Conservation (phyloP, 495 filamentous ascomycete genomes). For the Aspergillus taichungensis region DNA sequence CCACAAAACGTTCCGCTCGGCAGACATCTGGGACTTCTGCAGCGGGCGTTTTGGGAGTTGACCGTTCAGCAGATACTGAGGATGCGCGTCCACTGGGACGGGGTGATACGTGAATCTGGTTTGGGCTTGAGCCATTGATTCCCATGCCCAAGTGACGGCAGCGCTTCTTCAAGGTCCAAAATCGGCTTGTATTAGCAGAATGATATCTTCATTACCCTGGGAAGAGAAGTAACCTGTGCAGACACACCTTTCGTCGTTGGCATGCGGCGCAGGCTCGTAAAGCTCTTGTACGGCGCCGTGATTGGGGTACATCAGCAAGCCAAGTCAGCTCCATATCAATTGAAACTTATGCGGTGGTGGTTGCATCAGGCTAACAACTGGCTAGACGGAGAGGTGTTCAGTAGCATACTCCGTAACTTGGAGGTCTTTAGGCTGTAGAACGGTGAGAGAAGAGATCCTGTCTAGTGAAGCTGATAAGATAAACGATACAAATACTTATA, state of each 20-base stretch:
- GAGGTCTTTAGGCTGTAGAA: no score
- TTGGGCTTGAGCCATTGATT: not conserved
- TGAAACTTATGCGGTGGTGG: not conserved
- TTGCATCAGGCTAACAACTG: no score
- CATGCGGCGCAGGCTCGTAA: conserved; percentile 27
- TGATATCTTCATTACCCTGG: not conserved
- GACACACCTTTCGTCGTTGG: conserved; percentile 27
- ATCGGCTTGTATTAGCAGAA: not conserved
- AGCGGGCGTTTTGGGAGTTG: conserved; percentile 1
- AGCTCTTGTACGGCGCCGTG: conserved; percentile 26
- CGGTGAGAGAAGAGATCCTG: no score
- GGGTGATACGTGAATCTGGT: not conserved
- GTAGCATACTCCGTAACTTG: no score
- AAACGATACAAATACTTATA: no score
- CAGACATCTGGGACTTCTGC: conserved; percentile 8
- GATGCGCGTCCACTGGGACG: not conserved
- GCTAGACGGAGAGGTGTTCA: no score
- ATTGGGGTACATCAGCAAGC: conserved; percentile 29
- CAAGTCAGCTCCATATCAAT: conserved; percentile 31
- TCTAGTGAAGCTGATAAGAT: no score
- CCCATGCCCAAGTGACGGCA: conserved; percentile 19
- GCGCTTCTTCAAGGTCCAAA: conserved; percentile 23
- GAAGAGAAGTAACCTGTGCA: not conserved
- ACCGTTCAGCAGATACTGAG: not conserved
- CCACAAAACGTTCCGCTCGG: conserved; percentile 33